Evolutionary conservation across 2,329 filamentous ascomycete genomes (phyloP), one percentile per base, ranked within the genome.

Genomic region (Fusarium miscanthi): DNA sequence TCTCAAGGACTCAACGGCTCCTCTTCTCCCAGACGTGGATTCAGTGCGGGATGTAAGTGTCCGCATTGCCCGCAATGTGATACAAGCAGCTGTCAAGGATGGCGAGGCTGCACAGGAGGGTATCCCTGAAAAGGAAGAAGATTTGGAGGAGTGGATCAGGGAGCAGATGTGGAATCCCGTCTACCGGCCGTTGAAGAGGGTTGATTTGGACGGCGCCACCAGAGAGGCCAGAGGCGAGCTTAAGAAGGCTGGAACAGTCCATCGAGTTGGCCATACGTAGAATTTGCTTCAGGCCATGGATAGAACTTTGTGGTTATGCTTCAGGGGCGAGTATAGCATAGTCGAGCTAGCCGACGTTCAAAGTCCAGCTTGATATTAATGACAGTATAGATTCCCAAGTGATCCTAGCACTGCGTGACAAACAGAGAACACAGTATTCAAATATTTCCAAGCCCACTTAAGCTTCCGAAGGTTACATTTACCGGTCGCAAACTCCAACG

Each of bases 121-220:
- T 0, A 95, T 97, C 48, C 94, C 93, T 0, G 75, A 77, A 0
- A 79, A 84, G 6, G 82, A 89, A 3, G 82, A 77, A 0, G 87
- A 89, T 6, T 75, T 94, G 38, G 90, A 93, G 61, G 87, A 88
- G 63, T 95, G 93, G 93, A 90, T 95, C 66, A 80, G 86, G 31
- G 91, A 91, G 82, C 93, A 94, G 84, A 95, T 95, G 93, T 95
- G 93, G 93, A 84, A 92, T 69, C 87, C 93, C 0, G 86, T 85
- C 53, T 95, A 95, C 79, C 81, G 92, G 31, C 87, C 89, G 3
- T 79, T 94, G 73, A 87, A 85, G 78, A 84, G 85, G 40, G 89
- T 94, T 9, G 82, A 84, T 25, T 81, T 84, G 33, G 81, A 83
- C 9, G 80, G 78, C 1, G 90, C 90, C 2, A 87, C 85, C 52